phyloP scores from a whole-genome alignment of 2,329 filamentous ascomycete genomes.

The Nannizzia gypsea region DNA sequence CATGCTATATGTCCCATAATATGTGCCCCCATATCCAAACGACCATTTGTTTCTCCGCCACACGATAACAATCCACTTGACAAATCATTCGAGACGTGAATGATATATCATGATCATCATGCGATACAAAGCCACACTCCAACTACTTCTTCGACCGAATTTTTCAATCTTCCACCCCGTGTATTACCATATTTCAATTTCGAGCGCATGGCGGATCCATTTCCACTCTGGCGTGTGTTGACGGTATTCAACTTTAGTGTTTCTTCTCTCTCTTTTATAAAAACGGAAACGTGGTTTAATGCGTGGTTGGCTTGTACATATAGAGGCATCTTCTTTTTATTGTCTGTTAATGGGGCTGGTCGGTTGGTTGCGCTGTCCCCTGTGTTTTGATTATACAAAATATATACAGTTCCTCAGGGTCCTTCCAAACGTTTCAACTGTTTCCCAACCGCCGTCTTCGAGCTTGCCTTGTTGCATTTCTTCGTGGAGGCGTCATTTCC shows the following conservation, averaged over 20 bases:
- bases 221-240: slow-evolving; percentile 35
- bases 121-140: background rate
- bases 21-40: background rate
- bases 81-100: background rate
- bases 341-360: slow-evolving; percentile 1
- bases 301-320: slow-evolving; percentile 34
- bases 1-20: background rate
- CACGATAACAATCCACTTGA: background rate
- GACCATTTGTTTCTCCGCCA: background rate
- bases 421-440: background rate
- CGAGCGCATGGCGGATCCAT: slow-evolving; percentile 21
- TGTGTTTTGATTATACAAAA: background rate
- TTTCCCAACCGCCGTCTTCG: background rate
- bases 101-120: background rate
- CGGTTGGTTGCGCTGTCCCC: background rate
- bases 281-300: slow-evolving; percentile 28
- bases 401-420: background rate
- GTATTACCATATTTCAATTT: slow-evolving; percentile 28
- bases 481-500: background rate
- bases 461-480: background rate
- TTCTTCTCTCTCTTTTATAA: slow-evolving; percentile 22
- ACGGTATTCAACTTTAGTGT: slow-evolving; percentile 23
- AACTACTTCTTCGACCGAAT: slow-evolving; percentile 9
- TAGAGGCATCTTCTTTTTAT: slow-evolving; percentile 21
- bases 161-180: slow-evolving; percentile 20